A percentile compares a stretch with the other conserved stretches of the same genome.
Evolutionary conservation across 2,329 filamentous ascomycete genomes (phyloP).

Genomic region (Colletotrichum ledebouriae): DNA sequence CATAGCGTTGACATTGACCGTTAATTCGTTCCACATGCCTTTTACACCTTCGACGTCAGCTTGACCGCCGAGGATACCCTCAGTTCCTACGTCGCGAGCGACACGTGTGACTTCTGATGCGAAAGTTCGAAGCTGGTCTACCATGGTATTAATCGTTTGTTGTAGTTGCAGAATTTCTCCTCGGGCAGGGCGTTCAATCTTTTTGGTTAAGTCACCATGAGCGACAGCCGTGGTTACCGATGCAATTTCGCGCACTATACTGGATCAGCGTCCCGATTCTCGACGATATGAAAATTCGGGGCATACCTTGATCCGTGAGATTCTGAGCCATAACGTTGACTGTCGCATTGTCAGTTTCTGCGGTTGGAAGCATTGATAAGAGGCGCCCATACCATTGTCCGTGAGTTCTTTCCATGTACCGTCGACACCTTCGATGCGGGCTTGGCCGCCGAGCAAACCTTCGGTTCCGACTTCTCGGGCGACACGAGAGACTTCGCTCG

Average conservation of each 20-base stretch:
- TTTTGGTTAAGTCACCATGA: constrained; percentile 85
- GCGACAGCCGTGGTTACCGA: constrained; percentile 87
- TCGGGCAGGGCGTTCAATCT: constrained; percentile 84
- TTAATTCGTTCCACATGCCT: constrained; percentile 91
- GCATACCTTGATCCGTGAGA: constrained; percentile 77
- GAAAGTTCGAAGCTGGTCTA: constrained; percentile 86
- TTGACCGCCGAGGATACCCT: constrained; percentile 85
- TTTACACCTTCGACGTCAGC: constrained; percentile 87
- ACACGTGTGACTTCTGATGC: constrained; percentile 87
- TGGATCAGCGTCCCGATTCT: not conserved
- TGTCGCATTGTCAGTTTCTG: constrained; percentile 47
- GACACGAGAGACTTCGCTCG: constrained; percentile 93
- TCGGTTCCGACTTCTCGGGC: constrained; percentile 97
- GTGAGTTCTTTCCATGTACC: constrained; percentile 98
- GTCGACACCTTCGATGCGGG: constrained; percentile 92
- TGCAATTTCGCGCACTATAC: constrained; percentile 82
- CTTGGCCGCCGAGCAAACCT: constrained; percentile 92
- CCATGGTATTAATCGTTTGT: constrained; percentile 91
- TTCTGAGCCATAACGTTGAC: constrained; percentile 90
- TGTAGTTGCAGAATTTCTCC: constrained; percentile 87
- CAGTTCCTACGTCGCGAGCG: constrained; percentile 85
- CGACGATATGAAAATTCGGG: constrained; percentile 41
- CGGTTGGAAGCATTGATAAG: constrained; percentile 38
- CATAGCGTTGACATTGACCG: constrained; percentile 90
- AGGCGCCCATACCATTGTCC: constrained; percentile 73